phyloP scores from a whole-genome alignment of 495 filamentous ascomycete genomes.

The Penicillium odoratum region DNA sequence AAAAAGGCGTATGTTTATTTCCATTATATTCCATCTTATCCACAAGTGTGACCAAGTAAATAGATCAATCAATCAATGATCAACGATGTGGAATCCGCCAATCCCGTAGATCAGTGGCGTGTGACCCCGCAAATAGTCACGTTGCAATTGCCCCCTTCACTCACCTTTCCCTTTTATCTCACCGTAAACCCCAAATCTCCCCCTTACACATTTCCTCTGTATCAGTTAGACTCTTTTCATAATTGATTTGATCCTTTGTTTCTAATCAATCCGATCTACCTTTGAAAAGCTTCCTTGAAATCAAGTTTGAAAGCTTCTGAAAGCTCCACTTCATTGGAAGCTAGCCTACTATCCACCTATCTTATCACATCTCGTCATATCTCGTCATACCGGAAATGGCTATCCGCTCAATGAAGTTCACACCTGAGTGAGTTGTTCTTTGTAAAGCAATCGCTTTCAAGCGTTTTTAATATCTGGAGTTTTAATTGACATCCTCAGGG shows the following conservation, averaged over 20 bases:
- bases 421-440: constrained; percentile 55
- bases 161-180: constrained; percentile 2
- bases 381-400: constrained; percentile 50
- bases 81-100: not conserved
- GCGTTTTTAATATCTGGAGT: not conserved
- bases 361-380: constrained; percentile 5
- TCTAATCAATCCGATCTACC: too few relatives aligned
- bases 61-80: not conserved
- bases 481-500: constrained; percentile 34
- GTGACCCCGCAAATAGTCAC: constrained; percentile 22
- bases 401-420: constrained; percentile 67
- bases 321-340: not conserved
- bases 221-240: too few relatives aligned
- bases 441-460: not conserved
- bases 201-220: too few relatives aligned
- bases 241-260: too few relatives aligned
- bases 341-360: constrained; percentile 5
- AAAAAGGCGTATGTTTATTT: constrained; percentile 1
- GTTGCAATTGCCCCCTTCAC: constrained; percentile 10
- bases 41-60: not conserved
- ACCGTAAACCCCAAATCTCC: not conserved
- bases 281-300: not conserved
- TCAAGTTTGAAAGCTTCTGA: not conserved
- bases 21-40: not conserved
- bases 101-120: constrained; percentile 4